These are phyloP conservation scores for Aspergillus fischeri DNA, from an alignment of 2,329 filamentous ascomycete genomes.

Conservation along the genomic window DNA sequence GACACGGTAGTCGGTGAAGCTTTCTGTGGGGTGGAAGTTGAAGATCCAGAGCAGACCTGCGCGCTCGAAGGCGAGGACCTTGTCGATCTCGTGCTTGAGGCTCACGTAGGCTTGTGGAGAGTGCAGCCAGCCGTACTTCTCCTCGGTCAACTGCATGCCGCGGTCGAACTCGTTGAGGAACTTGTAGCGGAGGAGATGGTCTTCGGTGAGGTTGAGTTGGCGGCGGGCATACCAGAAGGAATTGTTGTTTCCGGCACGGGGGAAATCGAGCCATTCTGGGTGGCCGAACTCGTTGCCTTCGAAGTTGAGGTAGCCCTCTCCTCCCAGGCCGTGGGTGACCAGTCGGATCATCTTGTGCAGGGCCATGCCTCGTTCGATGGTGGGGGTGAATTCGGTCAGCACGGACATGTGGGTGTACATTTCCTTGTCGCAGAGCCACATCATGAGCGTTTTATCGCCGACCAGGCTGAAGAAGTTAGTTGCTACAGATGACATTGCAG, in stretches of 20 bases:
- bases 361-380: slow-evolving; percentile 85
- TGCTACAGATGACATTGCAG: neutral
- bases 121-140: slow-evolving; percentile 87
- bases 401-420: slow-evolving; percentile 98
- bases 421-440: slow-evolving; percentile 96
- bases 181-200: slow-evolving; percentile 77
- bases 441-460: slow-evolving; percentile 93
- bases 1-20: slow-evolving; percentile 88
- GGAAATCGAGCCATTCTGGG: slow-evolving; percentile 98
- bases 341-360: slow-evolving; percentile 98
- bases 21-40: slow-evolving; percentile 85
- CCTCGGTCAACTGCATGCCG: slow-evolving; percentile 82
- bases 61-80: slow-evolving; percentile 92
- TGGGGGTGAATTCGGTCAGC: slow-evolving; percentile 74
- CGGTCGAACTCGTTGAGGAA: slow-evolving; percentile 93
- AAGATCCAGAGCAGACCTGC: slow-evolving; percentile 89
- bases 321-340: slow-evolving; percentile 83
- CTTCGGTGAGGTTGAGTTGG: slow-evolving; percentile 89
- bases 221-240: slow-evolving; percentile 92
- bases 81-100: slow-evolving; percentile 89
- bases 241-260: slow-evolving; percentile 85
- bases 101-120: slow-evolving; percentile 84
- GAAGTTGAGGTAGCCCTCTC: slow-evolving; percentile 97
- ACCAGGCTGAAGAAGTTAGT: slow-evolving; percentile 61
- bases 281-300: slow-evolving; percentile 99